Evolutionary conservation across 192 early-diverging fungal genomes (phyloP).

Genomic region (Entomortierella chlamydospora): DNA sequence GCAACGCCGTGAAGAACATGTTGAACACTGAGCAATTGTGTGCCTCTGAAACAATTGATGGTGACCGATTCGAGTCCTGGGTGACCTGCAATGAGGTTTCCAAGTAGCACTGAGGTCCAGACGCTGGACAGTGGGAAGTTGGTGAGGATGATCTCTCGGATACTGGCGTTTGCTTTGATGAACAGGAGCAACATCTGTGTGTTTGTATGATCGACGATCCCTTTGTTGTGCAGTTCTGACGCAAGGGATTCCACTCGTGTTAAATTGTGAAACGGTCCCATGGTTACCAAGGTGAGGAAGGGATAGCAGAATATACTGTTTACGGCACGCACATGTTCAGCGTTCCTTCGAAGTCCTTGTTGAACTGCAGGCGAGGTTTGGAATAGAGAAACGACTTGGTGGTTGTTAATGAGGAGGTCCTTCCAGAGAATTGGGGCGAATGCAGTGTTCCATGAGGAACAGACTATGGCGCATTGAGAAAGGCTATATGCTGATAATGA

Average conservation of each 20-base stretch:
- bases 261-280: slow-evolving; percentile 2
- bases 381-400: slow-evolving; percentile 3
- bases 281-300: slow-evolving; percentile 6
- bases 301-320: slow-evolving; percentile 9
- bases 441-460: background rate
- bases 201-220: slow-evolving; percentile 20
- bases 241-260: background rate
- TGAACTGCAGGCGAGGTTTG: background rate
- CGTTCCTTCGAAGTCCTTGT: slow-evolving; percentile 13
- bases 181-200: slow-evolving; percentile 19
- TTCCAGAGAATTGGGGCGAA: slow-evolving; percentile 25
- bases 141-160: slow-evolving; percentile 9
- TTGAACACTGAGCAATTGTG: slow-evolving; percentile 5
- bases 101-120: background rate
- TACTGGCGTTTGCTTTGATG: slow-evolving; percentile 4
- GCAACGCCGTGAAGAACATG: slow-evolving; percentile 16
- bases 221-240: slow-evolving; percentile 28
- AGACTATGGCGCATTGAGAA: background rate
- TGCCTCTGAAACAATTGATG: slow-evolving; percentile 9
- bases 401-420: slow-evolving; percentile 1
- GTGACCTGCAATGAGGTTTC: slow-evolving; percentile 1
- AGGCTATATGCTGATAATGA: slow-evolving; percentile 8
- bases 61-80: background rate
- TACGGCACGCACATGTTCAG: slow-evolving; percentile 8
- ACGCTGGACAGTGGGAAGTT: slow-evolving; percentile 6